phyloP scores from a whole-genome alignment of 306 rosid species.

The Gastrolobium villosum region DNA sequence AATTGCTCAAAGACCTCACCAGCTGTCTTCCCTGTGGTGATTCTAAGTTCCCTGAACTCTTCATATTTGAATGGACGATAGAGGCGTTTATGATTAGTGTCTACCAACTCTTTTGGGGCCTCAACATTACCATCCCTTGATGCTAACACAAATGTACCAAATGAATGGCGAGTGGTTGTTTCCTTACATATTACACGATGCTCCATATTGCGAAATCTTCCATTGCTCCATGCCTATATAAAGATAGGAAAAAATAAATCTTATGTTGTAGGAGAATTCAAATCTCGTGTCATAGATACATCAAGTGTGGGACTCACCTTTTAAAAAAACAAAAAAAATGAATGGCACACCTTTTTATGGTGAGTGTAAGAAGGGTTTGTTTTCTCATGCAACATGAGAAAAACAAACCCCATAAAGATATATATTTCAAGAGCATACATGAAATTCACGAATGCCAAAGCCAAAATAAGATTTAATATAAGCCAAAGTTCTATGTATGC shows the following conservation, averaged over 20 bases:
- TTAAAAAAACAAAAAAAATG: no score
- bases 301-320: no score
- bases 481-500: not conserved
- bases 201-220: conserved; percentile 49
- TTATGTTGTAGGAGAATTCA: no score
- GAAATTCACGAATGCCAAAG: not conserved
- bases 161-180: conserved; percentile 26
- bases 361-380: no score
- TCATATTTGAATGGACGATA: conserved; percentile 45
- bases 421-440: not conserved
- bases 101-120: conserved; percentile 49
- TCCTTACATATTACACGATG: conserved; percentile 55
- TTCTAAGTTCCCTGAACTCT: conserved; percentile 35
- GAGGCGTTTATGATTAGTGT: conserved; percentile 45
- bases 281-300: no score
- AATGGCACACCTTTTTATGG: no score
- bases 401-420: no score
- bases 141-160: conserved; percentile 44
- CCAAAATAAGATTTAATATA: no score
- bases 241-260: no score
- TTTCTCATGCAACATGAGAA: no score
- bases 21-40: not conserved
- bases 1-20: conserved; percentile 32
- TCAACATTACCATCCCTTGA: conserved; percentile 48
- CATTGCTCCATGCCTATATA: conserved; percentile 65